Evolutionary conservation across 805 yeast genomes (phyloP), one percentile per base, ranked within the genome.

Genomic region (Starmera pachycereana): DNA sequence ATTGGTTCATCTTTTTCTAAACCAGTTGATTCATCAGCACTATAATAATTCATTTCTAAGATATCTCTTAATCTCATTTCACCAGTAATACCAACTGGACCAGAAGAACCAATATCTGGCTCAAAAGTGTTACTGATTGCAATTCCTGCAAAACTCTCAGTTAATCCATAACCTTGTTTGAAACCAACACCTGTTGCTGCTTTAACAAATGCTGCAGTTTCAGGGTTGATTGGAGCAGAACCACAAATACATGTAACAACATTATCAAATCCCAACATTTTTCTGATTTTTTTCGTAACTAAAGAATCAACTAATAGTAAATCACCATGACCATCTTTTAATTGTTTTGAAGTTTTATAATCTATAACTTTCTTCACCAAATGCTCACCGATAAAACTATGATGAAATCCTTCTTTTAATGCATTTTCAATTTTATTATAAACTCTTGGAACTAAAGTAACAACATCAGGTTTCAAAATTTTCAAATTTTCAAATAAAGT

Each of bases 81-180:
- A 13, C 66, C 51, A 22, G 71, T 65, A 9, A 75, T 61, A 18
- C 74, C 69, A n/a, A 74, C 62, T 2, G 77, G 60, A 6, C 75
- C 78, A 44, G 66, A 60, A 30, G 71, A 62, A 32, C 70, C 69
- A 12, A 44, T 40, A 31, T 58, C 50, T 28, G 60, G 45, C 35
- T 69, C 76, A 42, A 48, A 62, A 7, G 61, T 59, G 36, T 54
- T 56, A 10, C 69, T 56, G 10, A 65, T 46, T 18, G 66, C 57
- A 39, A 71, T 52, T 4, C 79, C 81, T 2, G 81, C 83, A 50
- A 77, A 71, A 12, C 79, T 66, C 56, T 79, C 87, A 6, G 84
- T 77, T 44, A 75, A 60, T 4, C 85, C 84, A 56, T 75, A 75
- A 12, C 80, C 80, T 50, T 73, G 76, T 11, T 60, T 45, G 44